Percentiles rank a stretch among this genome's conserved stretches.
Evolutionary conservation across 176 grass and related monocot genomes (phyloP).

Genomic region (Alloteropsis semialata): DNA sequence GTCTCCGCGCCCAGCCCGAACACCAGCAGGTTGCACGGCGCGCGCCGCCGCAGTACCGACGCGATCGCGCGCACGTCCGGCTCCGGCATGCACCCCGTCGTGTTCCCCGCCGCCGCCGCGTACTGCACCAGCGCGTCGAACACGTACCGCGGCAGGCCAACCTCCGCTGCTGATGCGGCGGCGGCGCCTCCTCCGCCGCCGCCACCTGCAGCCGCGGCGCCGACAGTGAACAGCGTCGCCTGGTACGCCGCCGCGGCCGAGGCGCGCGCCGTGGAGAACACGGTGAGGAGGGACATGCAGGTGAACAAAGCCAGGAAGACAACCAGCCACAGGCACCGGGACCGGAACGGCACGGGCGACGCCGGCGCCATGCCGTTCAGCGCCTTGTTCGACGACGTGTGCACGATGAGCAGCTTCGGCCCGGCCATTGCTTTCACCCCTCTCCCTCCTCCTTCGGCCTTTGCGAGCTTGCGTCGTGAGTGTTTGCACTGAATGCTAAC

Average conservation of each 20-base stretch:
- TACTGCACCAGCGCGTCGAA: constrained; percentile 89
- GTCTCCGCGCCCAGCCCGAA: constrained; percentile 90
- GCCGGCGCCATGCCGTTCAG: constrained; percentile 19
- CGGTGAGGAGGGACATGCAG: constrained; percentile 66
- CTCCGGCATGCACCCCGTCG: constrained; percentile 65
- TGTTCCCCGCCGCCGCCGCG: constrained; percentile 65
- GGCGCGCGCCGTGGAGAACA: constrained; percentile 50
- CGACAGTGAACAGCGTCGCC: not conserved
- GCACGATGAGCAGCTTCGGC: constrained; percentile 38
- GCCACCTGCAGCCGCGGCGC: not conserved
- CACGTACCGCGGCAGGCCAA: constrained; percentile 45
- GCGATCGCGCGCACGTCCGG: constrained; percentile 68
- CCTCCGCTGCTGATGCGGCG: no score
- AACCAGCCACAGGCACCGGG: constrained; percentile 52
- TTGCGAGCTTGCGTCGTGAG: not conserved
- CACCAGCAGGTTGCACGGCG: constrained; percentile 80
- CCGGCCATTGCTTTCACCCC: constrained; percentile 34
- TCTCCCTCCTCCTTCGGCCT: not conserved
- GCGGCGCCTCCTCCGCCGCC: not conserved
- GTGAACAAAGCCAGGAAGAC: constrained; percentile 58
- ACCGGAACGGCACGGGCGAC: constrained; percentile 21
- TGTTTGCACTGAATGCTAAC: not conserved
- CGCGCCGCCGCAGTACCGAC: constrained; percentile 60
- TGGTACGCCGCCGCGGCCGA: constrained; percentile 5
- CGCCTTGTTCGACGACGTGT: constrained; percentile 40